Base-by-base conservation (phyloP, 2,329 filamentous ascomycete species). In the Arthroderma sp. region DNA sequence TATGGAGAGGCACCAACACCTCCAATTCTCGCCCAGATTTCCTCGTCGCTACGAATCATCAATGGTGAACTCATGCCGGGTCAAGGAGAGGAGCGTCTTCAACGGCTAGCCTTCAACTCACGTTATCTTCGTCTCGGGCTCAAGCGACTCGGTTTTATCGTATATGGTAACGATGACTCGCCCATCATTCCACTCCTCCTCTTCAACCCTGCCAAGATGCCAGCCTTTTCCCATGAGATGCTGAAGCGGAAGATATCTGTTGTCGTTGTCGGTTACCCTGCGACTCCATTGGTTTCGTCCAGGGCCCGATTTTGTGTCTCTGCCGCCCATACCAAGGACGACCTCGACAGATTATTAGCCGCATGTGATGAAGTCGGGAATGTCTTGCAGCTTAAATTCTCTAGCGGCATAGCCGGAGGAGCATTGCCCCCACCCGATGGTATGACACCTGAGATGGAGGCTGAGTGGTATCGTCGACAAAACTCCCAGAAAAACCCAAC, bases 171-270 rank as follows among this genome's bases (percentile, higher is more conserved):
- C 62, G 91, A 98, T 60, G 91, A 98, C 67, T 95, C 88, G 4
- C 91, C 91, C 46, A 96, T 98, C 55, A 87, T 98, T 55, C 91
- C 91, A 44, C 66, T 98, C 53, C 77, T 94, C 58, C 79, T 98
- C 29, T 98, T 95, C 73, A 86, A 96, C 67, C 91, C 91, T n/a
- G 91, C 85, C 57, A 98, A 98, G 70, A 95, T 98, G 74, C 85
- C 89, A 4, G 89, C 91, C 47, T 98, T 98, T 66, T 95, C 87
- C 41, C 91, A 94, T 61, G 91, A 96, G 65, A 96, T 98, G 91
- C 77, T 96, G 49, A 85, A 85, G 68, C 85, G 91, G 59, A 96
- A 95, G 66, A 96, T 98, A 55, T 91, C 89, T 0, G 85, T 96
- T 42, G 91, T 98, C 34, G 85, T 98, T 38, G 91, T 98, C 49